A percentile compares a stretch with the other conserved stretches of the same genome.
Evolutionary conservation across 1,139 yeast species (phyloP).

Genomic region (Saccharomycopsis hybrid): DNA sequence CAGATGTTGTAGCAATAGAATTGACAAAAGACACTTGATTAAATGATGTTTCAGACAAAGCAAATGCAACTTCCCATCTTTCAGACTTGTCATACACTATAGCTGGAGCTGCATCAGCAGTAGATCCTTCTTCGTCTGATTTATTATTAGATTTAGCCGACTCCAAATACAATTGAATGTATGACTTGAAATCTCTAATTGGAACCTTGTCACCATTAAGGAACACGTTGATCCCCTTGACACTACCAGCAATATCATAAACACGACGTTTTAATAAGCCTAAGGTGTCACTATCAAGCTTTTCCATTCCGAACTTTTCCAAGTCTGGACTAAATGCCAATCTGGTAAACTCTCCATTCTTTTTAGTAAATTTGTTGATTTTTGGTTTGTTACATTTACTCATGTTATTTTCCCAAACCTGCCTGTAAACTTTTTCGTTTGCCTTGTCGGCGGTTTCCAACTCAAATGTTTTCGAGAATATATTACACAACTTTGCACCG

Average conservation of each 20-base stretch:
- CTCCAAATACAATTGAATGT: slow-evolving; percentile 84
- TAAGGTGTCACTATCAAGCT: slow-evolving; percentile 72
- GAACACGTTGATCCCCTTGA: slow-evolving; percentile 73
- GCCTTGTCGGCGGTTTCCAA: slow-evolving; percentile 85
- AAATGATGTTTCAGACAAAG: slow-evolving; percentile 84
- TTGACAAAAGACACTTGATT: slow-evolving; percentile 96
- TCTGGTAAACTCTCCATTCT: slow-evolving; percentile 70
- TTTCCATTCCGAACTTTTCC: slow-evolving; percentile 74
- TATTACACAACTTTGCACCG: slow-evolving; percentile 95
- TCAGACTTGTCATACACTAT: slow-evolving; percentile 73
- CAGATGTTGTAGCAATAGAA: slow-evolving; percentile 94
- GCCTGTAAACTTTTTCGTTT: slow-evolving; percentile 59
- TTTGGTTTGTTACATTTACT: slow-evolving; percentile 67
- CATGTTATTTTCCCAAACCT: slow-evolving; percentile 89
- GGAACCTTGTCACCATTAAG: slow-evolving; percentile 70
- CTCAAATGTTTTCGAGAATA: slow-evolving; percentile 80
- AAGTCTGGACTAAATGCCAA: slow-evolving; percentile 89
- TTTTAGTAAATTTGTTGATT: slow-evolving; percentile 53
- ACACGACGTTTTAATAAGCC: slow-evolving; percentile 90
- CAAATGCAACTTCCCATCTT: slow-evolving; percentile 96
- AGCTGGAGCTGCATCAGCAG: slow-evolving; percentile 41
- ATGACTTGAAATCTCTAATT: slow-evolving; percentile 71
- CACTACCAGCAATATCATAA: slow-evolving; percentile 92
- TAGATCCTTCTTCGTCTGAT: slow-evolving; percentile 27
- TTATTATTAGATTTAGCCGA: slow-evolving; percentile 39